Conservation (phyloP, 1,139 yeast genomes). For the Komagataea norvegica region DNA sequence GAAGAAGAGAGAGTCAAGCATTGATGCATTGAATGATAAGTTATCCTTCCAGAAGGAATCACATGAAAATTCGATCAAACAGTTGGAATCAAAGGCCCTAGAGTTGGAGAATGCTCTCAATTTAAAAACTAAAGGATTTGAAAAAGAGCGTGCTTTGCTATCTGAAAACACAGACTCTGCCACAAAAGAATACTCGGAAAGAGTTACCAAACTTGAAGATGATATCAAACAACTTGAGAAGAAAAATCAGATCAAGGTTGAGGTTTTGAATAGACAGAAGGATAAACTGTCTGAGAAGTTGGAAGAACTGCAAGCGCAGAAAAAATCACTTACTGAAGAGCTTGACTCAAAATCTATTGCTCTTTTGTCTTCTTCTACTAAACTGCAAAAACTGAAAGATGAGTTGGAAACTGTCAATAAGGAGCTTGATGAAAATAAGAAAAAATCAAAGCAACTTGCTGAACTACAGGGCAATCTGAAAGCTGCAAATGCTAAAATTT, state of each 20-base stretch:
- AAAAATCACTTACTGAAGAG: slow-evolving; percentile 12
- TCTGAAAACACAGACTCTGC: slow-evolving; percentile 47
- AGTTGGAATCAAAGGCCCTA: slow-evolving; percentile 23
- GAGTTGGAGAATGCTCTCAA: slow-evolving; percentile 28
- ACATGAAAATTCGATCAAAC: slow-evolving; percentile 4
- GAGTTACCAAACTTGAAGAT: slow-evolving; percentile 35
- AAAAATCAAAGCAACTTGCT: slow-evolving; percentile 1
- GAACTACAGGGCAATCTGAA: no score
- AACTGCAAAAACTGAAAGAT: not conserved
- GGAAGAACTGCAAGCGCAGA: slow-evolving; percentile 10
- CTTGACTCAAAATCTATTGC: slow-evolving; percentile 7
- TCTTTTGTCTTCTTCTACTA: slow-evolving; percentile 4
- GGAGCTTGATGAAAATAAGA: slow-evolving; percentile 1
- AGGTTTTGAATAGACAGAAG: slow-evolving; percentile 14
- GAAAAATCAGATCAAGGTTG: slow-evolving; percentile 14
- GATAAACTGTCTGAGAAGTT: slow-evolving; percentile 16
- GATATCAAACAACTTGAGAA: slow-evolving; percentile 23
- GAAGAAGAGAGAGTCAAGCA: slow-evolving; percentile 9
- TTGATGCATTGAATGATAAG: slow-evolving; percentile 14
- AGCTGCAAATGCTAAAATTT: no score
- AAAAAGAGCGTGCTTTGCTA: slow-evolving; percentile 43
- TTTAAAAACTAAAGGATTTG: slow-evolving; percentile 40
- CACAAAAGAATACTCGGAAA: slow-evolving; percentile 44
- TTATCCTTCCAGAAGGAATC: slow-evolving; percentile 11
- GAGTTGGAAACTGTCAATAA: not conserved